These are phyloP conservation scores for Syncephalis fuscata DNA, from an alignment of 371 early-diverging fungal genomes.

Conservation along the genomic window DNA sequence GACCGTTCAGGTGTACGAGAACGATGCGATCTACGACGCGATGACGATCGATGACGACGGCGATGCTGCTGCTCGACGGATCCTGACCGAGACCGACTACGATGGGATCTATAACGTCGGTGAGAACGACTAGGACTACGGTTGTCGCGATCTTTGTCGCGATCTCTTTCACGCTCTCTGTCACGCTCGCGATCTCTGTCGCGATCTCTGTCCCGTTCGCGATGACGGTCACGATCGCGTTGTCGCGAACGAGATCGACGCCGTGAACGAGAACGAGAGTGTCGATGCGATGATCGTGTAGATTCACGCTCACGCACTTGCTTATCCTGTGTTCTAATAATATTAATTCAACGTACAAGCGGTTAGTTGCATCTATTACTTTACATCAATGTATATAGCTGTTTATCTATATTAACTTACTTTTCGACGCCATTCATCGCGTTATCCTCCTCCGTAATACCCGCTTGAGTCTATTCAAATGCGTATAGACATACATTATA, in stretches of 20 bases:
- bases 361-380: too few relatives aligned
- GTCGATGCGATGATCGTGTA: slow-evolving; percentile 6
- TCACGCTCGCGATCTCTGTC: slow-evolving; percentile 14
- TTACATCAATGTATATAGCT: slow-evolving; percentile 4
- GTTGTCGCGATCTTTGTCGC: slow-evolving; percentile 5
- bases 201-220: slow-evolving; percentile 16
- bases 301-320: not conserved
- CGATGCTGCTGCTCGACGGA: not conserved
- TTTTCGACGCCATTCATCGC: slow-evolving; percentile 3
- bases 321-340: not conserved
- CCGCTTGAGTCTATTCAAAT: too few relatives aligned
- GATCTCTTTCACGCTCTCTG: slow-evolving; percentile 10
- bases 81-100: slow-evolving; percentile 10
- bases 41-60: slow-evolving; percentile 1
- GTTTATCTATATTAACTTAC: slow-evolving; percentile 8
- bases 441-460: too few relatives aligned
- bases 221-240: slow-evolving; percentile 12
- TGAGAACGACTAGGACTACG: slow-evolving; percentile 10
- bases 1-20: not conserved
- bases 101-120: slow-evolving; percentile 16
- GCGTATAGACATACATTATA: too few relatives aligned
- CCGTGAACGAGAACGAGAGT: slow-evolving; percentile 16
- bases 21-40: not conserved
- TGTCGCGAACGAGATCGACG: slow-evolving; percentile 11
- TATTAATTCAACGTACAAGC: not conserved